Base-by-base conservation (phyloP, 306 rosid species). In the Lagenaria siceraria region DNA sequence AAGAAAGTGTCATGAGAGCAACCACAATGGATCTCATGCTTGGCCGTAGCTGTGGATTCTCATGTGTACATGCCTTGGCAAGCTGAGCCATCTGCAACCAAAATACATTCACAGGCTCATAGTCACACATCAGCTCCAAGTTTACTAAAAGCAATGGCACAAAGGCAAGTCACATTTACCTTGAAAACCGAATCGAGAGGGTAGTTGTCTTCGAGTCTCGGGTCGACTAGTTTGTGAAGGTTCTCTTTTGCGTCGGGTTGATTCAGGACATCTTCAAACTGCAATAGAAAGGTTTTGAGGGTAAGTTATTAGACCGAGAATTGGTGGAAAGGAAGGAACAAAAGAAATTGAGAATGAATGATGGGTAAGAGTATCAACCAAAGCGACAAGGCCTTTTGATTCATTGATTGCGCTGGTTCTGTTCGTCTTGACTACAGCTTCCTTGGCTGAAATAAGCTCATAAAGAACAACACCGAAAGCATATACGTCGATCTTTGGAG, bases 381-480 rank as follows among this genome's bases (percentile, higher is more conserved):
- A 83, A 68, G 80, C 87, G 43, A 90, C 95, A 21, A 90, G 97
- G 52, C 97, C 98, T 66, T 79, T 90, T 24, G 97, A 79, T 78
- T 90, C 98, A 49, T 85, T 72, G 58, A 75, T 80, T 0, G 83
- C 75, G 80, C 78, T 78, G 2, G 59, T 31, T 78, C 10, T 86
- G 63, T 83, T 53, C 7, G 77, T 77, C 76, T 76, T 88, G 11
- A 90, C 71, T 36, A 93, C 78, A 59, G 98, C 98, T 84, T 86
- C 91, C 88, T 90, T 90, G 51, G 97, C 95, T 72, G 98, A 94
- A 79, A 94, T 94, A 35, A 94, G 90, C 83, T 94, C 98, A 66
- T 81, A 94, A 68, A 94, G 87, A 76, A 94, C 97, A 43, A 94
- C 98, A 24, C 97, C 98, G 15, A 94, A 92, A 33, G 98, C 97